Base-by-base conservation (phyloP, 768 basidiomycete genomes). In the Pleurotus giganteus region DNA sequence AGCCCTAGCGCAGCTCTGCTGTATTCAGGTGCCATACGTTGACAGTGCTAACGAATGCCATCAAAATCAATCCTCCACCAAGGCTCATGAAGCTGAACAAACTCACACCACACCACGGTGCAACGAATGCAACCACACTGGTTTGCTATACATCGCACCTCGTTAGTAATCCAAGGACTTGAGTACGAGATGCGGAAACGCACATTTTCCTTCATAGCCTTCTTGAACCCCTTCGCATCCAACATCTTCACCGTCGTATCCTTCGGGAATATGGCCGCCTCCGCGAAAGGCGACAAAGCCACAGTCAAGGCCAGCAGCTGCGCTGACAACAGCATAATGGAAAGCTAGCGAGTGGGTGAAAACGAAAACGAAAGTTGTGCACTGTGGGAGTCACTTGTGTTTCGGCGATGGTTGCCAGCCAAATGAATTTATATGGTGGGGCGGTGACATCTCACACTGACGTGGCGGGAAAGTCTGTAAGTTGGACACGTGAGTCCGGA, bases 21-120 rank as follows among this genome's bases (percentile, higher is more conserved):
- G 63, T 85, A 91, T 66, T 96, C 91, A 0, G 95, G 94, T 4
- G 77, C 90, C 77, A 96, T 81, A 31, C 74, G 74, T 73, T 94
- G 84, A 66, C 94, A 97, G 64, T 97, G 90, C 86, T 91, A 65
- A 11, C 47, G 17, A n/a, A 24, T 4, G 29, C 37, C 8, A 7
- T 17, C 21, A n/a, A 19, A 34, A 15, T 34, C 27, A 29, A 31
- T 9, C 47, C 9, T 28, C 15, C 17, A 7, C n/a, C 29, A 17
- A 11, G 19, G 44, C 17, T 2, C 47, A 27, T n/a, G 27, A n/a
- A 4, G 29, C 36, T 23, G n/a, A 29, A 32, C 60, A 27, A 53
- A 39, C 88, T 66, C 68, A 91, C 89, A 60, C 89, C 90, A 64
- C 90, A 94, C 94, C 94, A 96, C 3, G 93, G 90, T n/a, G 94